Evolutionary conservation across 2,329 filamentous ascomycete species (phyloP).

Genomic region (Furcasterigmium sp.): DNA sequence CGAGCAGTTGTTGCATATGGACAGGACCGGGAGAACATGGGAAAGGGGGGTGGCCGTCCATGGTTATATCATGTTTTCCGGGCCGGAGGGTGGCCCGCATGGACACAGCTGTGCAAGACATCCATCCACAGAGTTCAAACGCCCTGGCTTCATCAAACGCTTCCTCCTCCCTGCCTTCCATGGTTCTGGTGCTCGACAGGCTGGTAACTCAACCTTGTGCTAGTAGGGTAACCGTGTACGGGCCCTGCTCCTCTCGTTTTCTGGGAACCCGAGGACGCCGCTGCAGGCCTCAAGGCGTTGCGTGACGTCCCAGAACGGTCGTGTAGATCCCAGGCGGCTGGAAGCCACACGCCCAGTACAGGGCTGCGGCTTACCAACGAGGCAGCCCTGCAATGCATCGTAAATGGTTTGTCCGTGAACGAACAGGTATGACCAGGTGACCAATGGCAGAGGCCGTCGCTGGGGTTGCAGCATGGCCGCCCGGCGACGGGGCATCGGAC

Average conservation of each 20-base stretch:
- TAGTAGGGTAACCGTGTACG: too few species aligned
- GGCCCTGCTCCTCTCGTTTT: too few species aligned
- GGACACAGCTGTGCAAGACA: not conserved
- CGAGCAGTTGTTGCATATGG: not conserved
- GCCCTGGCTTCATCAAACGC: not conserved
- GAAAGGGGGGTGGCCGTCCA: not conserved
- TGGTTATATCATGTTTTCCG: slow-evolving; percentile 1
- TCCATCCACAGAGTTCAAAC: not conserved
- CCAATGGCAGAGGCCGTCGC: not conserved
- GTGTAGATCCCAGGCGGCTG: not conserved
- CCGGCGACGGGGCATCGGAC: not conserved
- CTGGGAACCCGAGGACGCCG: not conserved
- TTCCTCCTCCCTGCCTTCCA: not conserved
- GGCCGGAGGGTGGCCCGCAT: too few species aligned
- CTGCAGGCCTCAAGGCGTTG: not conserved
- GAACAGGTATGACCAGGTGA: not conserved
- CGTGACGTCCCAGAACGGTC: not conserved
- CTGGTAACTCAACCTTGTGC: too few species aligned
- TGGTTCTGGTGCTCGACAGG: too few species aligned
- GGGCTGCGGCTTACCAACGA: not conserved
- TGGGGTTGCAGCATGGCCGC: not conserved
- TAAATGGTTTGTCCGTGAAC: slow-evolving; percentile 4
- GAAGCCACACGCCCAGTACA: not conserved
- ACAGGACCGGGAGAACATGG: not conserved
- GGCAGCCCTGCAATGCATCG: not conserved